Evolutionary conservation across 2,329 filamentous ascomycete species (phyloP), one percentile per base, ranked within the genome.

Genomic region (Penicillium carneum): DNA sequence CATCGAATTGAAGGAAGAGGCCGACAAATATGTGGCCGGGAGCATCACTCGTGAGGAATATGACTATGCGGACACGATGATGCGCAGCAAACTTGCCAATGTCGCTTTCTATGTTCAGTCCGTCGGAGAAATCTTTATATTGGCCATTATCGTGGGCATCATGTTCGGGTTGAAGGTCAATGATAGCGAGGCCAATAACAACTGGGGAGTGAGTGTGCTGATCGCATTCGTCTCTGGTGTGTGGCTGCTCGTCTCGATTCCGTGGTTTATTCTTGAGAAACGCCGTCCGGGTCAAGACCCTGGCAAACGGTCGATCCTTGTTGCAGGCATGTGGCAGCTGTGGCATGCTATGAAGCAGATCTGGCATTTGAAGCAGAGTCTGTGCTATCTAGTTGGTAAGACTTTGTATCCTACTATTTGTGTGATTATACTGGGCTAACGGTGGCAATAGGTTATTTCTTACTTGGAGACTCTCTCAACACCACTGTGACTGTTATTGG

Each of bases 401-500:
- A 2, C 31, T 41, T 26, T 36, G 12, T 16, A 10, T 12, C 26
- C 3, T 39, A 11, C 11, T 14, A 33, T 26, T 3, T 36, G 2
- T 34, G 7, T 26, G 14, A 9, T 29, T 49, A 23, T 14, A 55
- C 10, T 31, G 12, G 36, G 42, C 52, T 56, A 31, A 48, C 18
- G 9, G n/a, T 23, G 12, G 48, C 10, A 18, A 60, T 63, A 75
- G 81, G 83, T 3, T 90, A 89, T 70, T 90, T 90, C 71, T 79
- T 90, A 1, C 82, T 90, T 0, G 88, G 87, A n/a, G 88, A 90
- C 74, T 87, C 85, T 1, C 79, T 90, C 38, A 90, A 90, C 72
- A 91, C 88, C 0, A 89, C 88, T 0, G 86, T 90, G 5, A 90
- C 88, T 0, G 87, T 90, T 23, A 86, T 90, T 34, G 81, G 79